Conservation (phyloP, 2,329 filamentous ascomycete species). For the Leptographium galeiforme region DNA sequence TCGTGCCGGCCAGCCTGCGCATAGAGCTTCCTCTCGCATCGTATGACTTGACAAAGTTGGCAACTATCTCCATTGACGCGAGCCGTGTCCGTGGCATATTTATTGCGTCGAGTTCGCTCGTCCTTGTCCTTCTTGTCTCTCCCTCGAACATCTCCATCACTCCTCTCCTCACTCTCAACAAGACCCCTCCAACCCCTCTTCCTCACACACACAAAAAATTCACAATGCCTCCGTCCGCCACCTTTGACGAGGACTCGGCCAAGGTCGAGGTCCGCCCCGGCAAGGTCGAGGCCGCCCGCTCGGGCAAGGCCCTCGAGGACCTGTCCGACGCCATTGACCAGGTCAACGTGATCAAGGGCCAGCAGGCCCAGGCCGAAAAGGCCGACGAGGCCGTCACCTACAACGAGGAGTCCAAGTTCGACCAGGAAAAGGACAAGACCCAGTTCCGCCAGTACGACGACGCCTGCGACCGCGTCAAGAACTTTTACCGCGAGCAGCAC, state of each 20-base stretch:
- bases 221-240: slow-evolving; percentile 19
- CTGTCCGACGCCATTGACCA: slow-evolving; percentile 22
- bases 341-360: slow-evolving; percentile 19
- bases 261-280: neutral
- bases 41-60: neutral
- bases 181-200: neutral
- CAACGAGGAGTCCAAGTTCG: slow-evolving; percentile 15
- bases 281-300: slow-evolving; percentile 5
- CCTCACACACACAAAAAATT: too few species aligned
- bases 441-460: slow-evolving; percentile 58
- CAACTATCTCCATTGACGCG: neutral
- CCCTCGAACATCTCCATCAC: neutral
- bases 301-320: slow-evolving; percentile 18
- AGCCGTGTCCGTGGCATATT: neutral
- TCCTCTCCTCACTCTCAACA: neutral
- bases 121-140: neutral
- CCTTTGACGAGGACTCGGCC: slow-evolving; percentile 10
- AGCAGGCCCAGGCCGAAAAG: slow-evolving; percentile 5
- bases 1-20: neutral
- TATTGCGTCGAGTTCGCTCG: neutral
- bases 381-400: slow-evolving; percentile 6
- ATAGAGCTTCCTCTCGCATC: neutral
- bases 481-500: slow-evolving; percentile 67
- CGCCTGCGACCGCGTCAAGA: slow-evolving; percentile 72
- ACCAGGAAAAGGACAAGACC: slow-evolving; percentile 20